Evolutionary conservation across 805 yeast genomes (phyloP).

Genomic region (Candida montana): DNA sequence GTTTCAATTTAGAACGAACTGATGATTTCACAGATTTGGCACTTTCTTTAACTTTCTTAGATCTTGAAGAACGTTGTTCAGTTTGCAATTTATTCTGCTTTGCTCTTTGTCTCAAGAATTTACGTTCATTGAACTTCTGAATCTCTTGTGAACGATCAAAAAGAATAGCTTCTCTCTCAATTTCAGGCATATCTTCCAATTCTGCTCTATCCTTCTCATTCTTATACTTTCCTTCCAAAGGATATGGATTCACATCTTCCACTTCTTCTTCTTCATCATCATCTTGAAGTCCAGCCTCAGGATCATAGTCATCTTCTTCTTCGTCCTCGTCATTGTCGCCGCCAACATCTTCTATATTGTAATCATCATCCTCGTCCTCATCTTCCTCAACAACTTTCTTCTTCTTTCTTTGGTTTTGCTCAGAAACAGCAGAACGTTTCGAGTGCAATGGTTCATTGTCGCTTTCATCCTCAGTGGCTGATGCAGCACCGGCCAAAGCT

Average conservation of each 20-base stretch:
- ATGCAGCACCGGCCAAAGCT: conserved; percentile 82
- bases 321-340: conserved; percentile 35
- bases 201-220: conserved; percentile 70
- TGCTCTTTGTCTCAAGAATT: conserved; percentile 78
- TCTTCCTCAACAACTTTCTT: conserved; percentile 23
- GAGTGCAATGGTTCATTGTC: conserved; percentile 32
- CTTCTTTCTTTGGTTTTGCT: conserved; percentile 22
- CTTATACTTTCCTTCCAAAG: conserved; percentile 86
- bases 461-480: conserved; percentile 25
- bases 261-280: conserved; percentile 33
- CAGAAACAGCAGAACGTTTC: conserved; percentile 23
- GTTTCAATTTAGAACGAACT: conserved; percentile 66
- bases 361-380: conserved; percentile 33
- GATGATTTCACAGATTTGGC: conserved; percentile 37
- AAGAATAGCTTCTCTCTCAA: conserved; percentile 84
- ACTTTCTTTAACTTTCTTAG: conserved; percentile 24
- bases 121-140: conserved; percentile 82
- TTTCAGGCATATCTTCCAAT: conserved; percentile 73
- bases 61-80: conserved; percentile 31
- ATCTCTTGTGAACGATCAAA: conserved; percentile 91
- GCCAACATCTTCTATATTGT: conserved; percentile 29
- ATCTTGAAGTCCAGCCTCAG: conserved; percentile 31
- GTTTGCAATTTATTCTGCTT: conserved; percentile 41
- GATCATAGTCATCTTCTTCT: conserved; percentile 39
- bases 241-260: conserved; percentile 69